These are phyloP conservation scores for Thielaviopsis euricoi DNA, from an alignment of 2,329 filamentous ascomycete species.

Conservation along the genomic window DNA sequence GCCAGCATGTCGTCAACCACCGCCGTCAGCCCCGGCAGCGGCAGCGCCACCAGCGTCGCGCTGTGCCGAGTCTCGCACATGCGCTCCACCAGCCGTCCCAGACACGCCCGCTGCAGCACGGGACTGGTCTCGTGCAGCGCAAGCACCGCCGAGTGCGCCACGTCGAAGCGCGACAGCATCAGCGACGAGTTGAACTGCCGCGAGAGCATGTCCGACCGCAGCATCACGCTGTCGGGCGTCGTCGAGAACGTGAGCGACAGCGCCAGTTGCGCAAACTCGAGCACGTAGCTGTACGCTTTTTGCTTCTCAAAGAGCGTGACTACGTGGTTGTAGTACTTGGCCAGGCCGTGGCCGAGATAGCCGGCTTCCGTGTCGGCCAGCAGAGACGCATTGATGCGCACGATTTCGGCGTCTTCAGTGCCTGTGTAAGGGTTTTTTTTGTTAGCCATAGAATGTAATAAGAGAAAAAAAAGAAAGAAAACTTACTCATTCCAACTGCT, in stretches of 20 bases:
- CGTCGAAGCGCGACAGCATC: conserved; percentile 61
- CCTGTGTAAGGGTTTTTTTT: conserved; percentile 20
- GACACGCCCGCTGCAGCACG: conserved; percentile 53
- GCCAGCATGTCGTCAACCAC: conserved; percentile 66
- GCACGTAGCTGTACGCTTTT: conserved; percentile 62
- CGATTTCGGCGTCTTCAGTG: conserved; percentile 27
- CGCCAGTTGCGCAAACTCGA: conserved; percentile 66
- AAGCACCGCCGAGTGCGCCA: conserved; percentile 65
- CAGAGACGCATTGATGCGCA: conserved; percentile 35
- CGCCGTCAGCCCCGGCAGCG: conserved; percentile 61
- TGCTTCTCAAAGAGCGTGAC: conserved; percentile 64
- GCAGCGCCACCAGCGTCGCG: conserved; percentile 54
- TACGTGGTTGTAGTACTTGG: conserved; percentile 77
- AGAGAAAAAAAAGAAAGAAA: not conserved
- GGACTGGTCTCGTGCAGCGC: conserved; percentile 47
- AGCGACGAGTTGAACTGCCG: conserved; percentile 73
- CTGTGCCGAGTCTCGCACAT: conserved; percentile 54
- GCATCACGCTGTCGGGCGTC: conserved; percentile 7
- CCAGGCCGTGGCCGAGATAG: conserved; percentile 52
- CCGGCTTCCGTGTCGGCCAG: conserved; percentile 62
- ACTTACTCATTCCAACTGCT: conserved; percentile 65
- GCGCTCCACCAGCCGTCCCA: conserved; percentile 51
- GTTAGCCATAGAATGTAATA: conserved; percentile 1
- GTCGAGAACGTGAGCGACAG: conserved; percentile 41
- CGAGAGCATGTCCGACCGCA: conserved; percentile 55